A percentile compares a stretch with the other conserved stretches of the same genome.
phyloP scores from a whole-genome alignment of 805 yeast genomes.

The Candida berthetii region DNA sequence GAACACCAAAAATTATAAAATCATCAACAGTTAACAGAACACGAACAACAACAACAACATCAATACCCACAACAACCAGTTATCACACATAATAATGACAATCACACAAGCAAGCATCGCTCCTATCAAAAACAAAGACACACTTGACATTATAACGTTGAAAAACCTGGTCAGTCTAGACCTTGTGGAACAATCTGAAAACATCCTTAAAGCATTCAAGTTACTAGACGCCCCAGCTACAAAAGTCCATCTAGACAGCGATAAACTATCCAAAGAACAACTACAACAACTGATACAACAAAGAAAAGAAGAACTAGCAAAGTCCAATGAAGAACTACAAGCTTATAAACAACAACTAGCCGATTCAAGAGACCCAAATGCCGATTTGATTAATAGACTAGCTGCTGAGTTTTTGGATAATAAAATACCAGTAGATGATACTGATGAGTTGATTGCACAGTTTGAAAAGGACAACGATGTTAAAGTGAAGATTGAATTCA shows the following conservation, averaged over 20 bases:
- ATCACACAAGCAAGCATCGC: conserved; percentile 13
- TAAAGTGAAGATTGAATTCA: conserved; percentile 5
- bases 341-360: conserved; percentile 3
- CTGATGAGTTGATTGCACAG: conserved; percentile 6
- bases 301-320: conserved; percentile 4
- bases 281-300: conserved; percentile 4
- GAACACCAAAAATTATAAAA: neutral
- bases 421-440: conserved; percentile 8
- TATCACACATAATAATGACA: conserved; percentile 13
- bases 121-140: conserved; percentile 8
- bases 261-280: conserved; percentile 4
- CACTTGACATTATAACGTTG: conserved; percentile 18
- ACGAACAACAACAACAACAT: neutral
- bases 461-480: conserved; percentile 13
- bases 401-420: conserved; percentile 14
- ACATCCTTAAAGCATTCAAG: conserved; percentile 12
- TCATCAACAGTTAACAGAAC: neutral
- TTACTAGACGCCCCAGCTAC: conserved; percentile 10
- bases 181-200: conserved; percentile 17
- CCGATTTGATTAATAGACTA: conserved; percentile 8
- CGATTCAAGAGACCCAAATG: conserved; percentile 1
- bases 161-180: conserved; percentile 20
- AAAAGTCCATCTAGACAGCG: neutral
- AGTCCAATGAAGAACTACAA: conserved; percentile 5
- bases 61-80: neutral